A percentile compares a stretch with the other conserved stretches of the same genome.
These are phyloP conservation scores for Hypomyces perniciosus DNA, from an alignment of 2,329 filamentous ascomycete genomes.

Conservation along the genomic window DNA sequence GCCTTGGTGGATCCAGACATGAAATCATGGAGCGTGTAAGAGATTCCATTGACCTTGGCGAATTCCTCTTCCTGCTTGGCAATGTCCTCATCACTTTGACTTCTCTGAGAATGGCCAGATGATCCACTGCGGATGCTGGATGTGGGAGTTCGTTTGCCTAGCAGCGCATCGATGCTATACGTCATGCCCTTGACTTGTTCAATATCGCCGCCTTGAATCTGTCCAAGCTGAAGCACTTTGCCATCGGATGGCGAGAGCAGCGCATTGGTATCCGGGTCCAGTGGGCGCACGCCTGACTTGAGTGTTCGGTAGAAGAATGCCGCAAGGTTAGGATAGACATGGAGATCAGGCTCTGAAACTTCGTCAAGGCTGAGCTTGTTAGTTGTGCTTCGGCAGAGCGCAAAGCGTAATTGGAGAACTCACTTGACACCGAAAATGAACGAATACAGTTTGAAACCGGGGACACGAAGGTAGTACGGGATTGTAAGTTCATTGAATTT, in stretches of 20 bases:
- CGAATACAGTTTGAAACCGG: constrained; percentile 87
- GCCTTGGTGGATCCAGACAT: constrained; percentile 58
- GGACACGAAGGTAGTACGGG: constrained; percentile 79
- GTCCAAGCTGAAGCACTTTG: constrained; percentile 83
- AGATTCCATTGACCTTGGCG: constrained; percentile 87
- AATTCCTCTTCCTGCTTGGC: constrained; percentile 86
- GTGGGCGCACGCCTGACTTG: constrained; percentile 78
- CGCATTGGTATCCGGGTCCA: constrained; percentile 75
- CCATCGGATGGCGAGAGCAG: constrained; percentile 87
- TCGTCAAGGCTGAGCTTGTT: constrained; percentile 63
- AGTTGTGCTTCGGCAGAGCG: constrained; percentile 13
- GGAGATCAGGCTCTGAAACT: constrained; percentile 81
- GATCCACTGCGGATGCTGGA: constrained; percentile 44
- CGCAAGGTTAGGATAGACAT: constrained; percentile 84
- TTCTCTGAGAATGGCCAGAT: constrained; percentile 16
- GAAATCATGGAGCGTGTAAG: constrained; percentile 84
- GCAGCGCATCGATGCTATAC: constrained; percentile 87
- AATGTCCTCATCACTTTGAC: constrained; percentile 51
- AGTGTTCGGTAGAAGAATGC: constrained; percentile 95
- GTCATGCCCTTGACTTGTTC: constrained; percentile 99
- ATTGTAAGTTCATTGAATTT: constrained; percentile 85
- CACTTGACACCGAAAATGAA: constrained; percentile 84
- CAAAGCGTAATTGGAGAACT: constrained; percentile 16
- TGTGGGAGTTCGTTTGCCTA: constrained; percentile 61
- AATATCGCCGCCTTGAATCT: constrained; percentile 87